These are phyloP conservation scores for Cercospora sp. DNA, from an alignment of 2,329 filamentous ascomycete species.

Conservation along the genomic window DNA sequence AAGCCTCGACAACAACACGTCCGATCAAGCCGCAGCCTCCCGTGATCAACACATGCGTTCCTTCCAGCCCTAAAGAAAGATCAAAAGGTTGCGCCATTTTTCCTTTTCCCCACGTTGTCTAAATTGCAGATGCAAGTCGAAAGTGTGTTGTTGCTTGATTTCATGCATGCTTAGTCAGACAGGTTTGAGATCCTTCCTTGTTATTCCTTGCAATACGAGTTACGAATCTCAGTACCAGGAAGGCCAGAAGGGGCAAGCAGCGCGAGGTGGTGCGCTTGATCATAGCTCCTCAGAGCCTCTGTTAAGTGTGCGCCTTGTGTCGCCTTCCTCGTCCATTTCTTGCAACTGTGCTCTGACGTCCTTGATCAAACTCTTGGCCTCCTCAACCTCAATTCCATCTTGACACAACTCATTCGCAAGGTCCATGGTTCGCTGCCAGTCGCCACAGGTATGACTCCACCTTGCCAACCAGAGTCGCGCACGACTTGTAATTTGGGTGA, in stretches of 20 bases:
- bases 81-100: constrained; percentile 26
- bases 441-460: constrained; percentile 72
- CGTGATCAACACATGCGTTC: constrained; percentile 45
- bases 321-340: constrained; percentile 19
- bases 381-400: constrained; percentile 93
- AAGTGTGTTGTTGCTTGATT: constrained; percentile 3
- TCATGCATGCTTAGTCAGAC: constrained; percentile 14
- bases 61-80: constrained; percentile 41
- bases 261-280: neutral
- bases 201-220: constrained; percentile 8
- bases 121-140: constrained; percentile 6
- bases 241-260: neutral
- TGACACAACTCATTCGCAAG: constrained; percentile 89
- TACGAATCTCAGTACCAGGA: neutral
- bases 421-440: constrained; percentile 74
- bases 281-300: constrained; percentile 13
- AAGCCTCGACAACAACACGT: constrained; percentile 41
- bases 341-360: constrained; percentile 77
- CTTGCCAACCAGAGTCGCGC: constrained; percentile 91
- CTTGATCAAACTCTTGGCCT: constrained; percentile 87
- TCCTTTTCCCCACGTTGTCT: neutral
- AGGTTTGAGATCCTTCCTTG: neutral
- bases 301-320: neutral
- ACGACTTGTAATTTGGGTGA: constrained; percentile 87
- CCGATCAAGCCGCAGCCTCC: constrained; percentile 47